Evolutionary conservation across 306 rosid genomes (phyloP), one percentile per base, ranked within the genome.

Genomic region (Vigna reflexopilosa): DNA sequence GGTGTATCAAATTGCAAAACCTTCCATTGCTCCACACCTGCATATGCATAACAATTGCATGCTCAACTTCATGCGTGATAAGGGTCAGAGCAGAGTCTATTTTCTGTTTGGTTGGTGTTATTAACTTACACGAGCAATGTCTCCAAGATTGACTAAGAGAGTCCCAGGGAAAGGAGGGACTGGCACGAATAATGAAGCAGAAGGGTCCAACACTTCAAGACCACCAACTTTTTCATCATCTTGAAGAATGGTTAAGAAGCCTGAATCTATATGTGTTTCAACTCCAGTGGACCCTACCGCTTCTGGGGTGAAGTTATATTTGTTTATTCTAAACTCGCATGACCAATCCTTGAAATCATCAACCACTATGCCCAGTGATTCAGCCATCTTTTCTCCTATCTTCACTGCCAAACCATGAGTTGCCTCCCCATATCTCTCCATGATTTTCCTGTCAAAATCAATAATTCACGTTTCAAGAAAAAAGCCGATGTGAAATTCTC

Each of bases 161-260:
- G 88, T 61, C 11, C 89, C 90, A 3, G 84, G 67, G 13, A 73
- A 70, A n/a, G 93, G 90, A 73, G 84, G 87, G 19, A 85, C 77
- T 0, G 84, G 20, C 22, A 86, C 79, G 42, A 86, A 84, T 20
- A 20, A 20, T 3, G 77, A 77, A 9, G 79, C 86, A 70, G 76
- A 79, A 28, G 16, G 20, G 80, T 87, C 40, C 86, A 88, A 77
- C 8, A 87, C 83, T 86, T 92, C 83, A 44, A 88, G 91, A 0
- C 97, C 95, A 16, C 88, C 89, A 20, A 90, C 91, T 16, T 71
- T 75, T 64, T 92, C 93, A 75, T 90, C 93, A 1, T 90, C 96
- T 79, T 87, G 95, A 72, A 92, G 89, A 72, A 87, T 79, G 42
- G 93, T 90, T 13, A 88, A 10, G 68, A 88, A 87, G 2, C 89